These are phyloP conservation scores for Ophiosphaerella narmari DNA, from an alignment of 2,329 filamentous ascomycete species.

Conservation along the genomic window DNA sequence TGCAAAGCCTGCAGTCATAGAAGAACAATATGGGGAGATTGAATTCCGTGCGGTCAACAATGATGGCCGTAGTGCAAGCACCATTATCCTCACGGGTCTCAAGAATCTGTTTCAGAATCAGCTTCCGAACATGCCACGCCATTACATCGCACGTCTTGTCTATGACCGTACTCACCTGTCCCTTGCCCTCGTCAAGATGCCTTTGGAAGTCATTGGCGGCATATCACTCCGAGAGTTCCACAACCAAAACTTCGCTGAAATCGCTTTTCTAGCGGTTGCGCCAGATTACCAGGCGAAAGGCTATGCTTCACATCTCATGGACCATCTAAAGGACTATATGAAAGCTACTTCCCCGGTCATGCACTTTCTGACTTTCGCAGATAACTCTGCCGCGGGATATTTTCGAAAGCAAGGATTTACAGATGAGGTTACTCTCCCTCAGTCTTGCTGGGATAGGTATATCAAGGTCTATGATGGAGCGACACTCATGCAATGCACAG, in stretches of 20 bases:
- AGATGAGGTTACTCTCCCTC: slow-evolving; percentile 92
- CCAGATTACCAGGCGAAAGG: slow-evolving; percentile 98
- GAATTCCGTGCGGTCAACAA: slow-evolving; percentile 98
- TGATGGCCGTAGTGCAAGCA: slow-evolving; percentile 81
- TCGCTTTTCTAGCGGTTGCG: slow-evolving; percentile 96
- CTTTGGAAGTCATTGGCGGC: slow-evolving; percentile 87
- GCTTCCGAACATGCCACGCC: slow-evolving; percentile 97
- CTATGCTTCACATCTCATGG: slow-evolving; percentile 98
- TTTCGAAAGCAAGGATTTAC: slow-evolving; percentile 99
- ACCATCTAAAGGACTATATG: slow-evolving; percentile 95
- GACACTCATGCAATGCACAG: slow-evolving; percentile 98
- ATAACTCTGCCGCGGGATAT: slow-evolving; percentile 98
- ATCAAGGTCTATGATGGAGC: slow-evolving; percentile 99
- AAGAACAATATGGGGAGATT: slow-evolving; percentile 90
- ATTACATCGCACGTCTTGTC: slow-evolving; percentile 94
- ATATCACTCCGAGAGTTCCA: slow-evolving; percentile 96
- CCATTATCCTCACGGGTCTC: slow-evolving; percentile 89
- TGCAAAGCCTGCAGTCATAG: slow-evolving; percentile 82
- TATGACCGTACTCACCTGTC: slow-evolving; percentile 95
- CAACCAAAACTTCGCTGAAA: slow-evolving; percentile 89
- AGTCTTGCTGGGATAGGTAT: slow-evolving; percentile 95
- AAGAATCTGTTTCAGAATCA: slow-evolving; percentile 99
- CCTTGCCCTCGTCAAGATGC: slow-evolving; percentile 95
- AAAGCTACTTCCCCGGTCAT: slow-evolving; percentile 95
- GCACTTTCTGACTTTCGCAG: slow-evolving; percentile 97